Evolutionary conservation across 2,329 filamentous ascomycete genomes (phyloP).

Genomic region (Xylaria polymorpha): DNA sequence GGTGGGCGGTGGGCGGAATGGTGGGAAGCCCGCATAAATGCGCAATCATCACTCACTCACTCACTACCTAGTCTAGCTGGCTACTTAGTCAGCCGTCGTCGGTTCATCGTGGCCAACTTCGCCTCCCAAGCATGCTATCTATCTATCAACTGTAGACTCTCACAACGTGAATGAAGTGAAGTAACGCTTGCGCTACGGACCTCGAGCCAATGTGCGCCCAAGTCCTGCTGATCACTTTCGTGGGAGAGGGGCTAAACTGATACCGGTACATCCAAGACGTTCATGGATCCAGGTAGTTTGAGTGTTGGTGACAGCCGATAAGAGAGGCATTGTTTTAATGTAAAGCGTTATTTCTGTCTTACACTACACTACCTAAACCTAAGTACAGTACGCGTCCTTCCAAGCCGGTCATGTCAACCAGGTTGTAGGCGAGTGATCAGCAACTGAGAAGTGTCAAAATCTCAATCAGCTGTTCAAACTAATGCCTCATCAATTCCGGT

Average conservation of each 20-base stretch:
- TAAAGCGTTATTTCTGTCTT: neutral
- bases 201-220: constrained; percentile 13
- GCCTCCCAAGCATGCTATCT: constrained; percentile 1
- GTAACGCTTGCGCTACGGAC: constrained; percentile 6
- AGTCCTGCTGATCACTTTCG: constrained; percentile 28
- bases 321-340: constrained; percentile 2
- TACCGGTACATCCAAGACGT: constrained; percentile 6
- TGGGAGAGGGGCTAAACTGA: constrained; percentile 4
- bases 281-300: constrained; percentile 18
- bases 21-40: constrained; percentile 10
- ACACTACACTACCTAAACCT: too few species aligned
- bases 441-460: constrained; percentile 1
- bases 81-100: constrained; percentile 6
- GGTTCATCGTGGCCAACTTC: neutral
- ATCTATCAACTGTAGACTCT: too few species aligned
- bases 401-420: constrained; percentile 2
- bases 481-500: constrained; percentile 18
- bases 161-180: constrained; percentile 21
- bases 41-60: neutral
- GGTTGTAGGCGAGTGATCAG: constrained; percentile 2
- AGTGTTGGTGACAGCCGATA: neutral
- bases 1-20: neutral
- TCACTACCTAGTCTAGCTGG: neutral
- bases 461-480: constrained; percentile 23
- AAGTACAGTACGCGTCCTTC: constrained; percentile 19